Evolutionary conservation across 495 filamentous ascomycete genomes (phyloP).

Genomic region (Penicillium odoratum): DNA sequence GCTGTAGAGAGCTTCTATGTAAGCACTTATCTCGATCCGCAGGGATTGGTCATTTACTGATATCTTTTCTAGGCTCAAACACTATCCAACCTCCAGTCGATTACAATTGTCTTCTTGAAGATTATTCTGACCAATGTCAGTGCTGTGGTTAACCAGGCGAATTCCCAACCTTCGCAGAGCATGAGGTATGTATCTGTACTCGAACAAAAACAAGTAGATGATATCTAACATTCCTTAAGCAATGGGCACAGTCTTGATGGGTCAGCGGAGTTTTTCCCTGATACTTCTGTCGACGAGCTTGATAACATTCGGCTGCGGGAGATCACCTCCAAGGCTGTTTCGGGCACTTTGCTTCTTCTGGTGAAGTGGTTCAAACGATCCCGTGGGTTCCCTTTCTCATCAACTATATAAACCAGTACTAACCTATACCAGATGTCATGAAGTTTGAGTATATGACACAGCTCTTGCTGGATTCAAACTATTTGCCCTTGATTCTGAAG

Average conservation of each 20-base stretch:
- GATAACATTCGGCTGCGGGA: slow-evolving; percentile 79
- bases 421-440: slow-evolving; percentile 65
- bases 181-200: slow-evolving; percentile 32
- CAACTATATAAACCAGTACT: slow-evolving; percentile 17
- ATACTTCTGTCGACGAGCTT: slow-evolving; percentile 64
- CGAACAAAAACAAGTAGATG: not conserved
- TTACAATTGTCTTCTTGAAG: slow-evolving; percentile 92
- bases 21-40: slow-evolving; percentile 34
- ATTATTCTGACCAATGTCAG: slow-evolving; percentile 82
- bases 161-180: slow-evolving; percentile 43
- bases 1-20: slow-evolving; percentile 85
- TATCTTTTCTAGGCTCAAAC: slow-evolving; percentile 57
- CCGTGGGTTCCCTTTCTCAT: slow-evolving; percentile 57
- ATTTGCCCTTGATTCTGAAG: slow-evolving; percentile 88
- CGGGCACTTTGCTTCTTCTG: slow-evolving; percentile 77
- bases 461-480: slow-evolving; percentile 89
- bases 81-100: slow-evolving; percentile 82
- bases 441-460: slow-evolving; percentile 97
- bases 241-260: slow-evolving; percentile 39
- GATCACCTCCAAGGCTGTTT: slow-evolving; percentile 87
- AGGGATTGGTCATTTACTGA: slow-evolving; percentile 21
- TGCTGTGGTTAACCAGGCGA: slow-evolving; percentile 53
- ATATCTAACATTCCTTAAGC: slow-evolving; percentile 15
- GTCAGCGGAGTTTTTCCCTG: slow-evolving; percentile 33
- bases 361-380: slow-evolving; percentile 97